These are phyloP conservation scores for Pseudoturritis turrita DNA, from an alignment of 345 rosid species.

Conservation along the genomic window DNA sequence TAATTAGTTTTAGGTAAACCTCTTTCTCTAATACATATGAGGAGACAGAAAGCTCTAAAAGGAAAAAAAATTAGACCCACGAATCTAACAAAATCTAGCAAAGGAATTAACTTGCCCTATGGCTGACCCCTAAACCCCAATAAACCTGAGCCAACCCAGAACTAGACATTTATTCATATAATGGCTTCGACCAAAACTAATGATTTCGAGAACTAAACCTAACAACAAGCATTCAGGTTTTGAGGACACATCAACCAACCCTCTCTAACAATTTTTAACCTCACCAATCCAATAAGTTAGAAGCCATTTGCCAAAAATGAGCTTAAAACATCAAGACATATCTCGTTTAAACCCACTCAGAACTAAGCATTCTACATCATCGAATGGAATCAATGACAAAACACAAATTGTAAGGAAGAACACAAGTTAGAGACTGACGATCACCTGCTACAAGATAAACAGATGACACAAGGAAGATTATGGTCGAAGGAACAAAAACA, in stretches of 20 bases:
- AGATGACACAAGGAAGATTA: constrained; percentile 60
- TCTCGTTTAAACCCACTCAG: background rate
- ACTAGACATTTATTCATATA: background rate
- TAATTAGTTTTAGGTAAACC: background rate
- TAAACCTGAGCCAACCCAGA: background rate
- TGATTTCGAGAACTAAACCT: background rate
- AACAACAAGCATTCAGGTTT: background rate
- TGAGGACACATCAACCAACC: background rate
- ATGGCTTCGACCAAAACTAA: background rate
- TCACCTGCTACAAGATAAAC: constrained; percentile 77
- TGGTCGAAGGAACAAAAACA: constrained; percentile 57
- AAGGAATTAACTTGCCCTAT: background rate
- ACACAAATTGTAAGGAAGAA: background rate
- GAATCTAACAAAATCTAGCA: background rate
- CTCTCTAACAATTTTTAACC: background rate
- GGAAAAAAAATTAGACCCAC: background rate
- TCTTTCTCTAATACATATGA: background rate
- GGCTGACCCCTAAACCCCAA: background rate
- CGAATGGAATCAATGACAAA: background rate
- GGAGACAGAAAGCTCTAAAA: background rate
- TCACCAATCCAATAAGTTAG: background rate
- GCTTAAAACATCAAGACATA: background rate
- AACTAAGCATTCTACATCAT: background rate
- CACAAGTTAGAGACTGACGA: background rate
- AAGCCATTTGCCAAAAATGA: background rate